These are phyloP conservation scores for Nitzschia inconspicua DNA, from an alignment of 108 stramenopile species.

Conservation along the genomic window DNA sequence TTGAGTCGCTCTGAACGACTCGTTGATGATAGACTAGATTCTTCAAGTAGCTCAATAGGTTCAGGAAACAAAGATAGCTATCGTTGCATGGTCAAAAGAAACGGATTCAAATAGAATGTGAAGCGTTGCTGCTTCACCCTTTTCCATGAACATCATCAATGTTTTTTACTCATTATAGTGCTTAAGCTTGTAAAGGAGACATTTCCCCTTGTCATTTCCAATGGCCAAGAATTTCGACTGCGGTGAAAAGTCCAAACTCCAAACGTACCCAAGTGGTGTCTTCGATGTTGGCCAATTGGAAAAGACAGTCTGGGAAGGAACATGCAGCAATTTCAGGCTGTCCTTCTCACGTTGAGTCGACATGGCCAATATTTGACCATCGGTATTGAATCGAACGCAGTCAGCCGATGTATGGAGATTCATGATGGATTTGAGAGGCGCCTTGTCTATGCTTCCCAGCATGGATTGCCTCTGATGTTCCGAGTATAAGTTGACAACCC, in stretches of 20 bases:
- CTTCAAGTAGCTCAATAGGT: not conserved
- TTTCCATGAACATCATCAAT: not conserved
- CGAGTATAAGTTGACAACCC: slow-evolving; percentile 93
- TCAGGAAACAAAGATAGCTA: not conserved
- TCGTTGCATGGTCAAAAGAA: not conserved
- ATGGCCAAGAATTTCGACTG: slow-evolving; percentile 79
- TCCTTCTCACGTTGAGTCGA: slow-evolving; percentile 82
- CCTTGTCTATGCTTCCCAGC: slow-evolving; percentile 1
- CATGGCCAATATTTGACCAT: slow-evolving; percentile 93
- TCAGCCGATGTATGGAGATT: slow-evolving; percentile 88
- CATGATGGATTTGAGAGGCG: slow-evolving; percentile 92
- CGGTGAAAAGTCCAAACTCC: slow-evolving; percentile 92
- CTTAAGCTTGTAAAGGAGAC: slow-evolving; percentile 84
- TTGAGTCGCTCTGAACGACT: not conserved
- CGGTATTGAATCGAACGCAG: slow-evolving; percentile 75
- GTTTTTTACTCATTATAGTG: slow-evolving; percentile 42
- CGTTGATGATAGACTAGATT: not conserved
- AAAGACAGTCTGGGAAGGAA: slow-evolving; percentile 89
- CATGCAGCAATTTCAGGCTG: slow-evolving; percentile 86
- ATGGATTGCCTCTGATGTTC: slow-evolving; percentile 17
- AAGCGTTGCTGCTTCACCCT: no score
- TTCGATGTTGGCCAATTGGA: slow-evolving; percentile 97
- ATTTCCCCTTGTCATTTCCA: slow-evolving; percentile 96
- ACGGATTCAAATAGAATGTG: no score
- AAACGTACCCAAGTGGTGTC: slow-evolving; percentile 94